Evolutionary conservation across 331 rosid genomes (phyloP).

Genomic region (Pyrus hybrid): DNA sequence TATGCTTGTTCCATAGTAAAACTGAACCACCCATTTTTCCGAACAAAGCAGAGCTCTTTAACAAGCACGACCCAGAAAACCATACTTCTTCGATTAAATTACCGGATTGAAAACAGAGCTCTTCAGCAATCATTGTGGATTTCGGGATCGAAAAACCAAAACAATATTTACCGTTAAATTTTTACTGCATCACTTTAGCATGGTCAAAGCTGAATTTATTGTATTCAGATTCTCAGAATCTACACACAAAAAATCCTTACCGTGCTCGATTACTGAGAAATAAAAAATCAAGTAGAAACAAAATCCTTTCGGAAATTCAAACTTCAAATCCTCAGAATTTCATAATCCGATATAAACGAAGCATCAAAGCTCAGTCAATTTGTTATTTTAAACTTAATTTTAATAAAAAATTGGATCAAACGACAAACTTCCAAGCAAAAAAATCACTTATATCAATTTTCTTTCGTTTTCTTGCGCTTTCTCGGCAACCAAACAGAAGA

Average conservation of each 20-base stretch:
- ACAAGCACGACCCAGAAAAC: no score
- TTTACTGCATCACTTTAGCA: neutral
- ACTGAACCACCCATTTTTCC: neutral
- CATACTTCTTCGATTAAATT: no score
- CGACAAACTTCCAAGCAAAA: neutral
- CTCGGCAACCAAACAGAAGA: neutral
- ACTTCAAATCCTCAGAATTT: neutral
- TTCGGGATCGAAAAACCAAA: neutral
- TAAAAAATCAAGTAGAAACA: neutral
- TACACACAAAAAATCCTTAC: neutral
- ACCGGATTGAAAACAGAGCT: neutral
- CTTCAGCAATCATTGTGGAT: neutral
- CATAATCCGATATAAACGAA: neutral
- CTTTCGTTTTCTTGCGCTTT: neutral
- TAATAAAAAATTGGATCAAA: neutral
- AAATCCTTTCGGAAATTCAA: neutral
- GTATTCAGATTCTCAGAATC: neutral
- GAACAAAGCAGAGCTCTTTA: no score
- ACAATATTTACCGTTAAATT: neutral
- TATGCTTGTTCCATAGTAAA: neutral
- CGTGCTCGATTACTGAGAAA: neutral
- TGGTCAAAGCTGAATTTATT: neutral
- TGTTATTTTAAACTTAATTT: neutral
- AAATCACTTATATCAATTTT: neutral
- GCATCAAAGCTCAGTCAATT: neutral